Evolutionary conservation across 139 green algal species (phyloP), one percentile per base, ranked within the genome.

Genomic region (Nannochloris sp.): DNA sequence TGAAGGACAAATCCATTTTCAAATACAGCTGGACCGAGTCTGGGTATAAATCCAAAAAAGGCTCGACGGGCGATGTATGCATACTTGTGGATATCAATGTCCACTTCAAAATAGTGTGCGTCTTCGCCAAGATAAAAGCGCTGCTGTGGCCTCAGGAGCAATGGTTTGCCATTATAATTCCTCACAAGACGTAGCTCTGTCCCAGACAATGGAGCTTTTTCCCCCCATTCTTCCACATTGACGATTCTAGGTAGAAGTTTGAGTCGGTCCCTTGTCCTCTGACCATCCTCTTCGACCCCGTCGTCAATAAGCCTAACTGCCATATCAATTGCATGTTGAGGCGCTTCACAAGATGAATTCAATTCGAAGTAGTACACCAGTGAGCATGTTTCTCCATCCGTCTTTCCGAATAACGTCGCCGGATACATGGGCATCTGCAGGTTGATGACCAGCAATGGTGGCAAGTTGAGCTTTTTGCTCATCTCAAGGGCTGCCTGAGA

Each of bases 101-200:
- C 85, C 0, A 96, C 71, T 76, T 93, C 85, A 14, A 90, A 53
- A 67, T 91, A 91, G 46, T 78, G 55, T 3, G 60, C 60, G 18
- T 27, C 29, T 49, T 54, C 14, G 25, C 79, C 73, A 2, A 57
- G 29, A 70, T 76, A 80, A 61, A 85, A 91, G 1, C 51, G 43
- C 18, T 93, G 83, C 75, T 95, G 87, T 4, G 88, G 88, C 5
- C 83, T 76, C 2, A 84, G 87, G 3, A 95, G 70, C 29, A 95
- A 66, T 11, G 88, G 88, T 73, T 95, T 95, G 46, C 89, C 85
- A 50, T 93, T 91, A 78, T 95, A 95, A 46, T 70, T 85, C 5
- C 53, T 18, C 27, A 95, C 68, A 58, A 92, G 66, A 19, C 79
- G 75, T 53, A 83, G 57, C 70, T 94, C 87, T 40, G 76, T 66